Percentiles rank a stretch among this genome's conserved stretches.
phyloP scores from a whole-genome alignment of 805 yeast species.

The Lipomyces kockii region DNA sequence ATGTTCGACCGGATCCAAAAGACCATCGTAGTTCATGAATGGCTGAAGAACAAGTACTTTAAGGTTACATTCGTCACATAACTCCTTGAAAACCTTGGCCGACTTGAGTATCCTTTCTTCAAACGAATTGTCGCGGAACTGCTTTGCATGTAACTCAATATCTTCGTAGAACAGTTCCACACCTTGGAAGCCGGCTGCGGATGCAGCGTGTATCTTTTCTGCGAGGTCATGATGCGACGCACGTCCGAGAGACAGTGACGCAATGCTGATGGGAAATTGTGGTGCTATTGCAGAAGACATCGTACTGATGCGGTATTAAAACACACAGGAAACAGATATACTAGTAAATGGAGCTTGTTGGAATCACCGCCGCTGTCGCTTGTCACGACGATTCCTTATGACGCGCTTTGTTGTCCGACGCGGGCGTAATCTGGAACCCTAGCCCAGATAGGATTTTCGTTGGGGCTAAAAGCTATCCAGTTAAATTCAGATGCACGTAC shows the following conservation, averaged over 20 bases:
- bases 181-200: constrained; percentile 16
- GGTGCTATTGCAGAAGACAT: neutral
- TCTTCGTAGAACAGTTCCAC: constrained; percentile 22
- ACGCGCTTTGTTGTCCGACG: too few species aligned
- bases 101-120: neutral
- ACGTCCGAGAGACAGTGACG: constrained; percentile 15
- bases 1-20: constrained; percentile 12
- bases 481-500: too few species aligned
- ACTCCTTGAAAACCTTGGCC: neutral
- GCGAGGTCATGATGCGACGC: constrained; percentile 17
- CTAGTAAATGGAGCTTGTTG: too few species aligned
- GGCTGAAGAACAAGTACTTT: constrained; percentile 17
- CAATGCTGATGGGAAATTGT: neutral
- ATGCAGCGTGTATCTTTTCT: constrained; percentile 14
- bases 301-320: too few species aligned
- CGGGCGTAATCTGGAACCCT: too few species aligned
- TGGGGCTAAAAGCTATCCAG: too few species aligned
- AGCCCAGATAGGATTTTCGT: too few species aligned
- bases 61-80: constrained; percentile 13
- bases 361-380: too few species aligned
- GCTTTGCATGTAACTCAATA: constrained; percentile 12
- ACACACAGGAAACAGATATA: too few species aligned
- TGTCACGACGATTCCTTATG: too few species aligned
- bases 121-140: neutral
- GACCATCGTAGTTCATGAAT: constrained; percentile 22